A percentile compares a stretch with the other conserved stretches of the same genome.
These are phyloP conservation scores for Alternaria triticina DNA, from an alignment of 2,329 filamentous ascomycete species.

Conservation along the genomic window DNA sequence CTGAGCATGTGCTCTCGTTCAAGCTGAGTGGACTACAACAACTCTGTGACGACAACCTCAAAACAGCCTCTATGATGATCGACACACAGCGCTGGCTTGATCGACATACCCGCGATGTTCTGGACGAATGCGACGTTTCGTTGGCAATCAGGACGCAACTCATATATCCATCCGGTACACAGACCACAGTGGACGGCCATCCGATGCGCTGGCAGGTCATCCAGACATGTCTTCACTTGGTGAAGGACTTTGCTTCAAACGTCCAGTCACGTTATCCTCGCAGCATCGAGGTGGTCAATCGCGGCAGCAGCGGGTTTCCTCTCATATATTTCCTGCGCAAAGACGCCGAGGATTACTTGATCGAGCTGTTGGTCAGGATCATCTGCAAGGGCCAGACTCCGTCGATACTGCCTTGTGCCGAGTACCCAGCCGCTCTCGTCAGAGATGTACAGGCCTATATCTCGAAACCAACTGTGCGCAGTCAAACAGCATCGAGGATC, in stretches of 20 bases:
- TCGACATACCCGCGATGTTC: constrained; percentile 61
- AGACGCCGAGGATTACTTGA: constrained; percentile 43
- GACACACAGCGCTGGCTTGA: constrained; percentile 60
- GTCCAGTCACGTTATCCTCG: constrained; percentile 52
- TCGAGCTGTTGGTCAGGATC: constrained; percentile 35
- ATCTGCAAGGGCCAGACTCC: constrained; percentile 39
- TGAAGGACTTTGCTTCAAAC: constrained; percentile 30
- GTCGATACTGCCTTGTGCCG: constrained; percentile 33
- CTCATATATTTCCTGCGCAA: constrained; percentile 62
- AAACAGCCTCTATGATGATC: constrained; percentile 58
- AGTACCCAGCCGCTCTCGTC: constrained; percentile 16
- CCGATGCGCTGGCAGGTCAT: constrained; percentile 49
- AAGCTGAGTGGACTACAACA: constrained; percentile 66
- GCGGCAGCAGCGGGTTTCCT: constrained; percentile 54
- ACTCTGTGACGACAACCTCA: constrained; percentile 55
- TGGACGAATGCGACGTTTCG: constrained; percentile 66
- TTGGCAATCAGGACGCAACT: constrained; percentile 52
- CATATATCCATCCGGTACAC: constrained; percentile 53
- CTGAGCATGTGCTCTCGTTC: constrained; percentile 71
- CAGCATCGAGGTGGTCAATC: constrained; percentile 58
- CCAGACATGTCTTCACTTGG: constrained; percentile 44
- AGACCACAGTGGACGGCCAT: constrained; percentile 50
- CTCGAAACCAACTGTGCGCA: constrained; percentile 27
- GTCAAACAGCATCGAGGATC: constrained; percentile 23
- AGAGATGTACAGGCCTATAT: constrained; percentile 45